phyloP scores from a whole-genome alignment of 1,139 yeast species.

The Saccharomyces hybrid region DNA sequence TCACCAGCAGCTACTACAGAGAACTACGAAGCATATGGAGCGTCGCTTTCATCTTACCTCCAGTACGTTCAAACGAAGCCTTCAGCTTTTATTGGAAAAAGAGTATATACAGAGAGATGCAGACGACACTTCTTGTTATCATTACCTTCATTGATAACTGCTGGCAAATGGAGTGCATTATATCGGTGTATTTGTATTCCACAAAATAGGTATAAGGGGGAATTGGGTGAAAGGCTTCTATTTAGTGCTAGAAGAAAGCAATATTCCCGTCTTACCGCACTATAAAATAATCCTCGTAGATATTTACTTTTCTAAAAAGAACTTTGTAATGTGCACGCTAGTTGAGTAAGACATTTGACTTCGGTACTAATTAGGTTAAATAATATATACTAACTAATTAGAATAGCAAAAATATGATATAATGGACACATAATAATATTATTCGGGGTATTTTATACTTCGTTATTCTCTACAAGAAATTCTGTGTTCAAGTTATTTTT shows the following conservation, averaged over 20 bases:
- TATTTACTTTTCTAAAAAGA: not conserved
- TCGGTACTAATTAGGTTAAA: not conserved
- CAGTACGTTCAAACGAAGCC: slow-evolving; percentile 59
- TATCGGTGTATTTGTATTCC: not conserved
- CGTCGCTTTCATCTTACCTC: slow-evolving; percentile 67
- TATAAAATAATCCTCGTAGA: not conserved
- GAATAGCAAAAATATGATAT: no score
- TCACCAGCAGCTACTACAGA: slow-evolving; percentile 62
- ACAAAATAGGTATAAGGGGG: not conserved
- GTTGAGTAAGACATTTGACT: no score
- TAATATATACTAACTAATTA: no score
- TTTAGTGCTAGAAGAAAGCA: not conserved
- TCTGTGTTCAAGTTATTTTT: no score
- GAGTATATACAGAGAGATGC: no score
- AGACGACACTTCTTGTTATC: slow-evolving; percentile 38
- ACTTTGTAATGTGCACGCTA: not conserved
- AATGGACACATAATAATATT: no score
- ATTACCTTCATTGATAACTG: slow-evolving; percentile 37
- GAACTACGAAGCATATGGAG: slow-evolving; percentile 54
- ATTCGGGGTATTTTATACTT: no score
- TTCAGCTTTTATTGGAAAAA: slow-evolving; percentile 37
- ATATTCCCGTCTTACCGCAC: not conserved
- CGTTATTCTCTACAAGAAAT: no score
- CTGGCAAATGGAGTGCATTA: not conserved
- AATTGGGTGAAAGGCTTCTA: not conserved